Evolutionary conservation across 257 asterid genomes (phyloP), one percentile per base, ranked within the genome.

Genomic region (Plectranthus barbatus): DNA sequence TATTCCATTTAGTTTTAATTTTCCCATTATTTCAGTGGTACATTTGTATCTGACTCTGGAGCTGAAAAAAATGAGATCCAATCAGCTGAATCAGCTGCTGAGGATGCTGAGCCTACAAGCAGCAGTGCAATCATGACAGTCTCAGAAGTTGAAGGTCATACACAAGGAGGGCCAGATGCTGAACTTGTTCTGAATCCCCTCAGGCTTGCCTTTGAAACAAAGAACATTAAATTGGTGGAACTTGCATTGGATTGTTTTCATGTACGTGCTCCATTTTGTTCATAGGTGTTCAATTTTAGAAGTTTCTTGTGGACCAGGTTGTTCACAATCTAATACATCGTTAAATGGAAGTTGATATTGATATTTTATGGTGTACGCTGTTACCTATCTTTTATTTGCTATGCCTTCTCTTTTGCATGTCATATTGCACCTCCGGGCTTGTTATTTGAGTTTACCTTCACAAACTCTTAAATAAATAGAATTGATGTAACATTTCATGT

Each of bases 241-340:
- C 97, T 93, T 80, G 94, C 97, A 68, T 80, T 93, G 84, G 99
- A 87, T 87, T 93, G 99, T 79, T 95, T 93, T 70, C 99, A 93
- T 81, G 99, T 93, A 87, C 68, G 99, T 81, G 74, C 62, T 63
- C 58, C 67, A 64, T 68, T 60, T 70, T 65, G 49, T 68, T 65
- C 58, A 15, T 46, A 55, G 56, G 49, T 55, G 44, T 72, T 61
- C 24, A 39, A 44, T 60, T 72, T 31, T n/a, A 41, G 47, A 36
- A 20, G 23, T 74, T 64, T 69, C n/a, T 21, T 62, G 34, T 50
- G 31, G 47, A 17, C 42, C 14, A 17, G 29, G 60, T 31, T 48
- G 53, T 54, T 40, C 64, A 17, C 8, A 21, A 51, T 47, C 54
- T 49, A 71, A 24, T 51, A 41, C 42, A 23, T 68, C 52, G 42